These are phyloP conservation scores for Pythium rhizo-oryzae DNA, from an alignment of 352 stramenopile species.

Conservation along the genomic window DNA sequence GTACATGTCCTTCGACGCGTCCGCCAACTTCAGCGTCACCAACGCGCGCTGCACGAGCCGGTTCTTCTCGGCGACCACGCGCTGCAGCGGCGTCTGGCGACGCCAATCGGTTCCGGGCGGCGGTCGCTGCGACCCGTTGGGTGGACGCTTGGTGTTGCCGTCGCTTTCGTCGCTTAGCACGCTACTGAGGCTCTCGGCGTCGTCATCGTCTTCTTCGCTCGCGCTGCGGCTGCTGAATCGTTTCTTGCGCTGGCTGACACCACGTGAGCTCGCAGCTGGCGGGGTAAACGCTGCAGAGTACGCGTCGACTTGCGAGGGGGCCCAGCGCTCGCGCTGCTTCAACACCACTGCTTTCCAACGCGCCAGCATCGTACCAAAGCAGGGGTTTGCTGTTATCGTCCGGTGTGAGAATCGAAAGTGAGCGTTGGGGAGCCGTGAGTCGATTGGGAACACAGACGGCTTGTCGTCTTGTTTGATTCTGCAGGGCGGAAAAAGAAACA, in stretches of 20 bases:
- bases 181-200: conserved; percentile 6
- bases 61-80: conserved; percentile 47
- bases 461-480: conserved; percentile 2
- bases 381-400: neutral
- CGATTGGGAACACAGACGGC: neutral
- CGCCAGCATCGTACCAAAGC: conserved; percentile 3
- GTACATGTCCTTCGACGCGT: conserved; percentile 53
- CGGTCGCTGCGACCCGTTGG: no score
- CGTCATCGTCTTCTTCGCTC: conserved; percentile 3
- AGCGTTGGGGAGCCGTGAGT: neutral
- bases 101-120: conserved; percentile 1
- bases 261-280: neutral
- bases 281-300: neutral
- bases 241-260: neutral
- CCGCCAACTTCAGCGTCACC: conserved; percentile 48
- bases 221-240: neutral
- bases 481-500: neutral
- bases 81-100: conserved; percentile 22
- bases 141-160: neutral
- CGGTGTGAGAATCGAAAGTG: neutral
- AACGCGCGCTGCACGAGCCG: conserved; percentile 65
- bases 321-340: conserved; percentile 3
- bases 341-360: conserved; percentile 15
- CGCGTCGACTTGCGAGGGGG: neutral
- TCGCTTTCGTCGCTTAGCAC: conserved; percentile 9